phyloP scores from a whole-genome alignment of 2,329 filamentous ascomycete genomes.

The Diplodia mutila region DNA sequence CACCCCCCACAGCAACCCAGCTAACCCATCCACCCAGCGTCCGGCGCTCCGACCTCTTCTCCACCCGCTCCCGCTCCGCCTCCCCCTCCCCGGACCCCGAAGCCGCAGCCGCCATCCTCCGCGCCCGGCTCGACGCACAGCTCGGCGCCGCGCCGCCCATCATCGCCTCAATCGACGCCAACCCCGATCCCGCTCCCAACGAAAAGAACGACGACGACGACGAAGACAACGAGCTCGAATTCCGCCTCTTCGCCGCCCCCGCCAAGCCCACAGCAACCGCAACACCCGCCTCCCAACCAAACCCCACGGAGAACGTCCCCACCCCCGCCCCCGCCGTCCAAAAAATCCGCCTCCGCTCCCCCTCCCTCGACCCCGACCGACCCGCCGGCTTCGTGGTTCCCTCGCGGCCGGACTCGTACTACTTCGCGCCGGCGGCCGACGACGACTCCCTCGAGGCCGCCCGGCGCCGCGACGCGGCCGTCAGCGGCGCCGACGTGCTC shows the following conservation, averaged over 20 bases:
- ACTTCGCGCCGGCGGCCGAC: neutral
- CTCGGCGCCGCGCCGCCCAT: neutral
- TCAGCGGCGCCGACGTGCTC: neutral
- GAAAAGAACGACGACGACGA: no score
- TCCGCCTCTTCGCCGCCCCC: conserved; percentile 9
- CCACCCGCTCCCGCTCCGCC: neutral
- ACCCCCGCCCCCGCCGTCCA: neutral
- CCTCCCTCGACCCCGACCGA: neutral
- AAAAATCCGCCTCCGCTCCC: conserved; percentile 6
- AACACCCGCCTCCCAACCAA: neutral
- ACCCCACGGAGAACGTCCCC: neutral
- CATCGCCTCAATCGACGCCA: neutral
- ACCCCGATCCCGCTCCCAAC: neutral
- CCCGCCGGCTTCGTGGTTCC: neutral
- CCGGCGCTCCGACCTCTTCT: conserved; percentile 19
- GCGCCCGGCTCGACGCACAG: neutral
- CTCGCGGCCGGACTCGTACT: neutral
- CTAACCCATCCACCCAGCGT: neutral
- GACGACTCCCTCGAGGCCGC: neutral
- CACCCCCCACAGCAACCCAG: neutral
- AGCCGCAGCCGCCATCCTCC: neutral
- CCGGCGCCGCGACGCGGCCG: neutral
- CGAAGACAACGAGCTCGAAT: neutral
- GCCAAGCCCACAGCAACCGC: neutral
- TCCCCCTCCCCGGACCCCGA: neutral